These are phyloP conservation scores for Niebla homalea DNA, from an alignment of 495 filamentous ascomycete genomes.

Conservation along the genomic window DNA sequence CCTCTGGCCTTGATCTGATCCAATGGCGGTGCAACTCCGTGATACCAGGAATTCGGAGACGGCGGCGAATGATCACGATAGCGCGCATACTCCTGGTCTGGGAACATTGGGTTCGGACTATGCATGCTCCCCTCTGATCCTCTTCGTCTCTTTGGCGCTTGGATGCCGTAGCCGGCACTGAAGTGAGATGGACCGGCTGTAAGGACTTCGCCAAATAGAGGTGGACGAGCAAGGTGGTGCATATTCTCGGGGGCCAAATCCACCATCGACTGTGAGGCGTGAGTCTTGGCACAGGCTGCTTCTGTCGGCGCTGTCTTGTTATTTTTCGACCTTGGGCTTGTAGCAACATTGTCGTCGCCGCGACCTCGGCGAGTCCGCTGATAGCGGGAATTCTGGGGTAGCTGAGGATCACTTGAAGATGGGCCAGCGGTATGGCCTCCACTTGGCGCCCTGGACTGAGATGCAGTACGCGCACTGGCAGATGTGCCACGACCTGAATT, in stretches of 20 bases:
- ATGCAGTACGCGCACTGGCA: background rate
- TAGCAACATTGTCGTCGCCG: conserved; percentile 3
- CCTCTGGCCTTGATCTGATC: conserved; percentile 30
- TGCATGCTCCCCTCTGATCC: conserved; percentile 42
- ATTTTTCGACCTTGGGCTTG: conserved; percentile 9
- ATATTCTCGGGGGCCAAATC: conserved; percentile 11
- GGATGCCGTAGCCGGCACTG: conserved; percentile 29
- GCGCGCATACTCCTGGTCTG: conserved; percentile 26
- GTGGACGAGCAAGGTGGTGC: conserved; percentile 20
- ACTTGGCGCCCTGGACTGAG: background rate
- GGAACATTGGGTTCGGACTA: conserved; percentile 37
- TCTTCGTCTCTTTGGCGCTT: conserved; percentile 29
- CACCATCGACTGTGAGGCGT: conserved; percentile 20
- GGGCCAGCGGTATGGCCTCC: conserved; percentile 13
- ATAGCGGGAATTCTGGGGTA: background rate
- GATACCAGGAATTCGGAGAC: conserved; percentile 45
- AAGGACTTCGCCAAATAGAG: conserved; percentile 40
- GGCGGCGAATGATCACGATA: conserved; percentile 29
- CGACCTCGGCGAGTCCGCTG: conserved; percentile 10
- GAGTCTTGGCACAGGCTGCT: background rate
- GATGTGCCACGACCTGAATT: conserved; percentile 1
- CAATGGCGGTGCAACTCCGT: conserved; percentile 32
- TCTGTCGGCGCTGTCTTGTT: conserved; percentile 5
- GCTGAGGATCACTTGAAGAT: background rate
- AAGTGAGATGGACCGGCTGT: conserved; percentile 26